These are phyloP conservation scores for Botrytis fragariae DNA, from an alignment of 2,329 filamentous ascomycete species.

Conservation along the genomic window DNA sequence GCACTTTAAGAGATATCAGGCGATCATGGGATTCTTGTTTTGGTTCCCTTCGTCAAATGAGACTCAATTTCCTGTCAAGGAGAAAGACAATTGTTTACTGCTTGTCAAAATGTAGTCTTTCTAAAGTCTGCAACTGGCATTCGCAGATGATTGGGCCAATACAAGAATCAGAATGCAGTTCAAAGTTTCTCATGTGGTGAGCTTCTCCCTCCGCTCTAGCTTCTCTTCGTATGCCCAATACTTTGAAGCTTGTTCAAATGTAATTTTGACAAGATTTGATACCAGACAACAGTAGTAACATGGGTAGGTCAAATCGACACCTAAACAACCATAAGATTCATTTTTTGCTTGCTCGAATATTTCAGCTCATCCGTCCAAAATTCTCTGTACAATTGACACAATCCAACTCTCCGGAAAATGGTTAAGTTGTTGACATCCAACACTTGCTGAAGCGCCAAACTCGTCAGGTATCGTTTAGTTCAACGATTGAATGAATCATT, in stretches of 20 bases:
- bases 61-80: neutral
- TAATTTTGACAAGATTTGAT: neutral
- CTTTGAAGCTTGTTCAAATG: neutral
- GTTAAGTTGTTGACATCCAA: neutral
- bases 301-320: neutral
- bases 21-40: neutral
- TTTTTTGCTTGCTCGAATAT: neutral
- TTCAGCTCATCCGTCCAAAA: neutral
- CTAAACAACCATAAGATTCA: neutral
- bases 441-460: neutral
- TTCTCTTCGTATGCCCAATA: neutral
- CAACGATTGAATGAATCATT: neutral
- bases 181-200: neutral
- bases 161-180: neutral
- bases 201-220: neutral
- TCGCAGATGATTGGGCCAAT: neutral
- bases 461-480: neutral
- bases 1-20: neutral
- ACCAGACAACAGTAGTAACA: neutral
- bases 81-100: neutral
- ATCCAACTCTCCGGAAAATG: neutral
- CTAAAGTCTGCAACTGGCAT: neutral
- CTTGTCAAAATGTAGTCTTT: neutral
- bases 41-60: neutral
- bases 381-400: neutral